Conservation (phyloP, 2,329 filamentous ascomycete genomes). For the Dactylellina cionopaga region DNA sequence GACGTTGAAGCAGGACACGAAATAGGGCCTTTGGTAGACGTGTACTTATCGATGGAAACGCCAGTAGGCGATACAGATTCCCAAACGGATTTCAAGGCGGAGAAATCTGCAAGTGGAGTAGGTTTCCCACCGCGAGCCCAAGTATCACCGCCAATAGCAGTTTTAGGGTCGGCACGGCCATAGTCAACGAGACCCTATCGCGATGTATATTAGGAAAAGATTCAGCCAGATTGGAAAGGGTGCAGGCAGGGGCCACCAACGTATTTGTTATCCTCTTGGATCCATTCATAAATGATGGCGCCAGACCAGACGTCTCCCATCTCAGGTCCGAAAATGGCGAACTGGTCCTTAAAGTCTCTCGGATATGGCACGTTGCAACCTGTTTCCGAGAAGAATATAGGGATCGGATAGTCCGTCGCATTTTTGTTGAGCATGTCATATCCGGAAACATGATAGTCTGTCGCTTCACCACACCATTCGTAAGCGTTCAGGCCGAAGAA, state of each 20-base stretch:
- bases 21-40: slow-evolving; percentile 69
- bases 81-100: slow-evolving; percentile 81
- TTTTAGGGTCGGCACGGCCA: slow-evolving; percentile 68
- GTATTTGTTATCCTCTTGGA: slow-evolving; percentile 83
- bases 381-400: slow-evolving; percentile 89
- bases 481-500: slow-evolving; percentile 90
- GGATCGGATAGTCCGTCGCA: slow-evolving; percentile 77
- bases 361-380: slow-evolving; percentile 77
- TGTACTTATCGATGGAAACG: slow-evolving; percentile 73
- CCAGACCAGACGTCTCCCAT: slow-evolving; percentile 79
- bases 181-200: slow-evolving; percentile 75
- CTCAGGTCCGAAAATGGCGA: slow-evolving; percentile 76
- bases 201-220: not conserved
- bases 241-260: slow-evolving; percentile 59
- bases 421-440: slow-evolving; percentile 75
- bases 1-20: slow-evolving; percentile 76
- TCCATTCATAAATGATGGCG: slow-evolving; percentile 89
- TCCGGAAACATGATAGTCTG: slow-evolving; percentile 72
- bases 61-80: slow-evolving; percentile 75
- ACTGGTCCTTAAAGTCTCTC: slow-evolving; percentile 75
- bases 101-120: slow-evolving; percentile 73
- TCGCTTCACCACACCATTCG: slow-evolving; percentile 72
- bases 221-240: not conserved
- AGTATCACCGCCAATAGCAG: slow-evolving; percentile 66
- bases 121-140: slow-evolving; percentile 74